Evolutionary conservation across 1,284 basidiomycete species (phyloP), one percentile per base, ranked within the genome.

Genomic region (Farysia itapuensis): DNA sequence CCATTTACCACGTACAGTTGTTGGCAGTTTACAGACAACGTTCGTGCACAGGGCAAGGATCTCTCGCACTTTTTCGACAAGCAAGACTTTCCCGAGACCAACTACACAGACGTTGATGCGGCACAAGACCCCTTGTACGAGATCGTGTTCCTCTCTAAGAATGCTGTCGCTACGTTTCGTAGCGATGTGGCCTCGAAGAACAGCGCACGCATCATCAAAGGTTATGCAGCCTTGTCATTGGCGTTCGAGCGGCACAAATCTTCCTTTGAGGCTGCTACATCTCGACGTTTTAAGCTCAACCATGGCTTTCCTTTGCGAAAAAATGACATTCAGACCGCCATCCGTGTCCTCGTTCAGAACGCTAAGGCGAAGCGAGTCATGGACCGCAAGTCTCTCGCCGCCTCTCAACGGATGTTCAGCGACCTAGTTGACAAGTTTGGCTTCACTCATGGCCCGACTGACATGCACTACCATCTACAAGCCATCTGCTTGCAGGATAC

Each of bases 11-110:
- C n/a, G n/a, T n/a, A n/a, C n/a, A n/a, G n/a, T n/a, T n/a, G n/a
- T n/a, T n/a, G n/a, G n/a, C n/a, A n/a, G n/a, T n/a, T n/a, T n/a
- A n/a, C n/a, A n/a, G n/a, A n/a, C n/a, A n/a, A n/a, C n/a, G n/a
- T n/a, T n/a, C n/a, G n/a, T n/a, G n/a, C n/a, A n/a, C n/a, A n/a
- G n/a, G n/a, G n/a, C n/a, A n/a, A n/a, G 26, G 31, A 33, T 20
- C 48, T 53, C 19, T 49, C 45, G n/a, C 49, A 37, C 22, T 59
- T 59, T 25, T 59, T 59, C 39, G 49, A 59, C 25, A 34, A 38
- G 28, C 38, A 33, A 33, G 31, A 18, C 16, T 9, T 16, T 8
- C 31, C 31, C 9, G 12, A 19, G 31, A 11, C 28, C 4, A 43
- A 35, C 19, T n/a, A n/a, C n/a, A n/a, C n/a, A n/a, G n/a, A n/a